Evolutionary conservation across 441 rosid genomes (phyloP).

Genomic region (Lepidium campestre): DNA sequence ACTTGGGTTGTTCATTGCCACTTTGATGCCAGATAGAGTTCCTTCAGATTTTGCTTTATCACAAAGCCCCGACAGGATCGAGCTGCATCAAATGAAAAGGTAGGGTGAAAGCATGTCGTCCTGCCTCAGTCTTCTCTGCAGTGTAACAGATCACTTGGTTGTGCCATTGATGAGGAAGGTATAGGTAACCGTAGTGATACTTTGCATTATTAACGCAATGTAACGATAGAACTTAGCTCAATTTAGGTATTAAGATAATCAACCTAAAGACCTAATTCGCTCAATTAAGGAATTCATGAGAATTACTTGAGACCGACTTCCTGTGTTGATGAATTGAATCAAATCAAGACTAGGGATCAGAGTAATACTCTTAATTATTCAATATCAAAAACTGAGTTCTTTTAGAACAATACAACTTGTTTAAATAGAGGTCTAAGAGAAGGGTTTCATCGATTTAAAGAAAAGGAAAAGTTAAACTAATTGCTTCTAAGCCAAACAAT

Average conservation of each 20-base stretch:
- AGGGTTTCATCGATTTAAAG: not conserved
- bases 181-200: too few species aligned
- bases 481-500: not conserved
- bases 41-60: too few species aligned
- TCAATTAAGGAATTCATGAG: not conserved
- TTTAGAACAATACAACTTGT: not conserved
- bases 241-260: not conserved
- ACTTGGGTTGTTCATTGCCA: too few species aligned
- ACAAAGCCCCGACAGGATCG: too few species aligned
- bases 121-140: too few species aligned
- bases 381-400: not conserved
- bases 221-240: not conserved
- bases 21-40: too few species aligned
- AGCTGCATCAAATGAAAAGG: too few species aligned
- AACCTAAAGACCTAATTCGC: not conserved
- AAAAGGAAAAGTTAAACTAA: not conserved
- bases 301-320: not conserved
- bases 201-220: too few species aligned
- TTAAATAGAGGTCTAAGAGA: not conserved
- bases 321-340: not conserved
- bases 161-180: too few species aligned
- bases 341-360: not conserved
- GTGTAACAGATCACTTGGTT: too few species aligned
- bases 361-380: not conserved
- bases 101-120: too few species aligned